phyloP scores from a whole-genome alignment of 2,329 filamentous ascomycete species.

The Aspergillus intermedius region DNA sequence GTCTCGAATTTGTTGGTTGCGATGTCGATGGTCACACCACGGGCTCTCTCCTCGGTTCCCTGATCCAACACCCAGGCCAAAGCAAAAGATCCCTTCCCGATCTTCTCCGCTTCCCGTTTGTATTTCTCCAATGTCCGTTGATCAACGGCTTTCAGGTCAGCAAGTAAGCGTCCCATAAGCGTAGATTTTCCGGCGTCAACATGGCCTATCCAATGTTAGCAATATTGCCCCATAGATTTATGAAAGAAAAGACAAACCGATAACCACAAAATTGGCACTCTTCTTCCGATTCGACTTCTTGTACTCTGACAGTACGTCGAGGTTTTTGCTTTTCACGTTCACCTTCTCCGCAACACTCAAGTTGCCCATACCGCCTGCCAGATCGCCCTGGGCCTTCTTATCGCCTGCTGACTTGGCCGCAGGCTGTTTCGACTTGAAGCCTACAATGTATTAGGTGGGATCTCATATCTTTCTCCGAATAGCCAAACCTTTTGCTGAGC shows the following conservation, averaged over 20 bases:
- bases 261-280: conserved; percentile 83
- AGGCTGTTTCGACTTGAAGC: conserved; percentile 39
- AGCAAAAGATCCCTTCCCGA: conserved; percentile 92
- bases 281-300: conserved; percentile 69
- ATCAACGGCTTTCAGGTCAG: conserved; percentile 82
- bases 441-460: conserved; percentile 38
- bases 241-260: conserved; percentile 53
- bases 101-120: conserved; percentile 77
- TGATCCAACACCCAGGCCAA: conserved; percentile 96
- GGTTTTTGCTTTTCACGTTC: conserved; percentile 63
- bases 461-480: conserved; percentile 32
- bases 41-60: conserved; percentile 75
- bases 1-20: conserved; percentile 94
- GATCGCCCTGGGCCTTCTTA: conserved; percentile 37
- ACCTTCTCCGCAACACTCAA: conserved; percentile 46
- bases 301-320: conserved; percentile 78
- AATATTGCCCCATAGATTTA: conserved; percentile 10
- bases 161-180: conserved; percentile 87
- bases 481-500: conserved; percentile 65
- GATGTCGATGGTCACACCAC: conserved; percentile 94
- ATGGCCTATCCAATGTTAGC: conserved; percentile 56
- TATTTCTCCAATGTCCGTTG: conserved; percentile 84
- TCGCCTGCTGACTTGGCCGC: conserved; percentile 33
- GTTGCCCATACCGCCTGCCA: conserved; percentile 44
- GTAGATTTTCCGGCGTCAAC: conserved; percentile 98